A percentile compares a stretch with the other conserved stretches of the same genome.
Evolutionary conservation across 2,329 filamentous ascomycete genomes (phyloP).

Genomic region (Talaromyces sp.): DNA sequence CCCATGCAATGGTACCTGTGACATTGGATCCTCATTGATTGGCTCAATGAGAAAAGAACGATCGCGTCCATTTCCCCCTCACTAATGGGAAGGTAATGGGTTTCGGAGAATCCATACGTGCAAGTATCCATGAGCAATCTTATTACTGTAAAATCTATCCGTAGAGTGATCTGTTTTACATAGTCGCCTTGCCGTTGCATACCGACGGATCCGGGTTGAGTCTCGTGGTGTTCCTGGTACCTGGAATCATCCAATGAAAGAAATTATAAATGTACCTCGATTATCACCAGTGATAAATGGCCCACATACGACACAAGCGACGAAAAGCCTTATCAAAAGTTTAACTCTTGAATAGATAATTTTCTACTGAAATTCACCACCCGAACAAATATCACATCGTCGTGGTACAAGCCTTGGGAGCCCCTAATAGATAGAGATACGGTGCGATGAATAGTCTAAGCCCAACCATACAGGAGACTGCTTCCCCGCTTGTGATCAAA

Average conservation of each 20-base stretch:
- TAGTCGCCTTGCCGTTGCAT: not conserved
- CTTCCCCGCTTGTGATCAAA: not conserved
- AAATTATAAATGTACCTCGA: not conserved
- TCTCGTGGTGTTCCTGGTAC: not conserved
- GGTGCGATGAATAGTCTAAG: not conserved
- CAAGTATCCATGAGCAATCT: not conserved
- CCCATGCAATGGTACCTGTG: no score
- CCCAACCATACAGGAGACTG: not conserved
- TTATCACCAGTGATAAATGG: not conserved
- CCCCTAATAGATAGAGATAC: not conserved
- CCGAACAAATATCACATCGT: not conserved
- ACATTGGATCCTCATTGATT: no score
- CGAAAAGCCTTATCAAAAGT: not conserved
- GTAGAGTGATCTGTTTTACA: not conserved
- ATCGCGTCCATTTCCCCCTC: no score
- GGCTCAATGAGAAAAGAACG: no score
- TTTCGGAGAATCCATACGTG: not conserved
- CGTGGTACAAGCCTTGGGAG: not conserved
- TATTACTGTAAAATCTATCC: not conserved
- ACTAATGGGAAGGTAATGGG: not conserved
- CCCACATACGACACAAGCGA: not conserved
- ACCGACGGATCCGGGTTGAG: not conserved
- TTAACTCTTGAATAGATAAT: not conserved
- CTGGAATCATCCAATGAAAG: not conserved
- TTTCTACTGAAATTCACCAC: not conserved